Evolutionary conservation across 805 yeast species (phyloP), one percentile per base, ranked within the genome.

Genomic region (Candida khao-thaluensis): DNA sequence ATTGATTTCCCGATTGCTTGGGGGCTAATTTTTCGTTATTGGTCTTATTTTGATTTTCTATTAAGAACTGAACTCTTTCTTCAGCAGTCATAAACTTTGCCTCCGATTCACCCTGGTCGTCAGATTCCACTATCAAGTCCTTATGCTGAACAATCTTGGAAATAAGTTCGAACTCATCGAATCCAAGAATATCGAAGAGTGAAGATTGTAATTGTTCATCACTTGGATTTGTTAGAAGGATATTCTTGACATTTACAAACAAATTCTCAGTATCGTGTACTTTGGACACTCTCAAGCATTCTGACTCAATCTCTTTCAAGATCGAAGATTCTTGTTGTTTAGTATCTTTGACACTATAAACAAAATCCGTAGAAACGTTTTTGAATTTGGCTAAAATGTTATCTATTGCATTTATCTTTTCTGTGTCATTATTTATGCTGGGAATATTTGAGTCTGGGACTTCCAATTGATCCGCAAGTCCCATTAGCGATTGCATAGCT

Each of bases 151-250:
- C 57, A 9, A 88, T 61, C 31, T 70, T 74, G 1, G 88, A 72
- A 7, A 90, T 85, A 35, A 90, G 60, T 38, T 88, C 96, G 44
- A 93, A 74, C 54, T 87, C 85, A 17, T 88, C 96, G 50, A 80
- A 84, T 0, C 99, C 99, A 1, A 93, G 59, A 6, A 86, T 69
- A 56, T 89, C 96, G 43, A 87, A 79, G 29, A 93, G 62, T 5
- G 77, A 64, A 5, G 85, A 79, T 53, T 90, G 96, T 9, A 85
- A 52, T 26, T 76, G 79, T 24, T 77, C 84, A 29, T 79, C 82
- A 32, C 40, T 35, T 9, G 37, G 31, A 32, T 41, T 23, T 17
- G 42, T n/a, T 7, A 18, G 10, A 3, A 47, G 12, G 14, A 43
- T 38, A 16, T 38, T 35, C 16, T 28, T 34, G 3, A 43, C 40